phyloP scores from a whole-genome alignment of 306 rosid species.

The Vigna radiata region DNA sequence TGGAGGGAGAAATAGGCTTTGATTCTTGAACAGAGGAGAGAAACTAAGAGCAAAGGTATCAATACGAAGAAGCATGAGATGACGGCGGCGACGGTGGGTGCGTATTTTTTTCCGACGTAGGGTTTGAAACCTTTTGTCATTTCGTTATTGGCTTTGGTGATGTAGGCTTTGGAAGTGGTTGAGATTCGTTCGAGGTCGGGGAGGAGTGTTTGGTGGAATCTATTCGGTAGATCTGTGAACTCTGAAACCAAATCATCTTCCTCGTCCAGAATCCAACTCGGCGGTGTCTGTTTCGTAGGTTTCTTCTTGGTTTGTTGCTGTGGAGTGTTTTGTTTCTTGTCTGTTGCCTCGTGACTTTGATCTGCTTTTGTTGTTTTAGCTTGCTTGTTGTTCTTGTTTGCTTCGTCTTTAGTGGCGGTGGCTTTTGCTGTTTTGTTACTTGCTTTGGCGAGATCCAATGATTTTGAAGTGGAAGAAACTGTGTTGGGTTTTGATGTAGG shows the following conservation, averaged over 20 bases:
- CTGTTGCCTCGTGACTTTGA: slow-evolving; percentile 35
- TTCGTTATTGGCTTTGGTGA: slow-evolving; percentile 70
- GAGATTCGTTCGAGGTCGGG: slow-evolving; percentile 89
- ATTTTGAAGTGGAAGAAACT: slow-evolving; percentile 49
- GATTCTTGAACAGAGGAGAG: slow-evolving; percentile 76
- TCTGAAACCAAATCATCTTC: slow-evolving; percentile 67
- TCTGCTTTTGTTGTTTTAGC: slow-evolving; percentile 41
- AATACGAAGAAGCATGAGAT: slow-evolving; percentile 66
- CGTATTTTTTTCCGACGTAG: slow-evolving; percentile 80
- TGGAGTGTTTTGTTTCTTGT: slow-evolving; percentile 39
- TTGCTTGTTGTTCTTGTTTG: slow-evolving; percentile 6
- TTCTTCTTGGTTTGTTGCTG: slow-evolving; percentile 43
- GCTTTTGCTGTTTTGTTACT: slow-evolving; percentile 64
- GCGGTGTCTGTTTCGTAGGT: slow-evolving; percentile 54
- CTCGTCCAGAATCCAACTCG: slow-evolving; percentile 52
- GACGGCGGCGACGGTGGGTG: slow-evolving; percentile 67
- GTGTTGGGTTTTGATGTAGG: slow-evolving; percentile 56
- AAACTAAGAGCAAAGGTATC: slow-evolving; percentile 76
- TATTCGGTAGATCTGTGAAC: slow-evolving; percentile 65
- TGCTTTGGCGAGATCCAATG: slow-evolving; percentile 57
- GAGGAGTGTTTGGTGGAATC: slow-evolving; percentile 63
- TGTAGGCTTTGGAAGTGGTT: slow-evolving; percentile 71
- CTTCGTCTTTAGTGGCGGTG: slow-evolving; percentile 45
- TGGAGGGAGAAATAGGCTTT: slow-evolving; percentile 92
- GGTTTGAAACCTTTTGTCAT: slow-evolving; percentile 83